Base-by-base conservation (phyloP, 495 filamentous ascomycete genomes). In the Neurospora sp. region DNA sequence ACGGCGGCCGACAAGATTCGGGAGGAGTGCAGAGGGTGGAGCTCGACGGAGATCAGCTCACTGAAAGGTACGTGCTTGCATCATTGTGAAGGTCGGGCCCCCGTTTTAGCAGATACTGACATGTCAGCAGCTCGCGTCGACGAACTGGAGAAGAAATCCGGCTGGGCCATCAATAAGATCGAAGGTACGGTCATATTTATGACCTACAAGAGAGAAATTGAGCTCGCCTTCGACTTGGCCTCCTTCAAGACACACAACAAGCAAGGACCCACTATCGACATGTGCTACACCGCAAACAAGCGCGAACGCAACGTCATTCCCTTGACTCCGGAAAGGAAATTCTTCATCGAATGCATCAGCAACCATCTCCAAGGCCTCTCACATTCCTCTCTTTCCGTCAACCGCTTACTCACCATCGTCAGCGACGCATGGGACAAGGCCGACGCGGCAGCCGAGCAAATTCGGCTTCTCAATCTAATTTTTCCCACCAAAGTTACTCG, bases 1-100 rank as follows among this genome's bases (percentile, higher is more conserved):
- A 85, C 88, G 70, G 90, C 94, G 75, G 93, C 95, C 1, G 94
- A 98, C 77, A 90, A 89, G 72, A 84, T 96, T 42, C 89, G 91
- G 74, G 93, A 97, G 79, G 90, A 96, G 76, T 97, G 91, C 79
- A 88, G 94, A 20, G 94, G 96, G 27, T 97, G 94, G 92, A 96
- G 89, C 73, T 86, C 89, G 39, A 87, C 84, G 20, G 96, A 98
- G 79, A 91, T 98, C 71, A 84, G 81, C 70, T 85, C 85, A 35
- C 83, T 95, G 9, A 93, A 94, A 85, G 86, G 91, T 93, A 82
- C 77, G 86, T 76, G 41, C 12, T 37, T 18, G 2, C 53, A 31
- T 31, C 22, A 16, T 31, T 8, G 53, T 65, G 27, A 1, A 3
- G 7, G 6, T 35, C 27, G 6, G 9, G 22, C 5, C 2, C 9